These are phyloP conservation scores for Erucastrum elatum DNA, from an alignment of 345 rosid genomes.

Conservation along the genomic window DNA sequence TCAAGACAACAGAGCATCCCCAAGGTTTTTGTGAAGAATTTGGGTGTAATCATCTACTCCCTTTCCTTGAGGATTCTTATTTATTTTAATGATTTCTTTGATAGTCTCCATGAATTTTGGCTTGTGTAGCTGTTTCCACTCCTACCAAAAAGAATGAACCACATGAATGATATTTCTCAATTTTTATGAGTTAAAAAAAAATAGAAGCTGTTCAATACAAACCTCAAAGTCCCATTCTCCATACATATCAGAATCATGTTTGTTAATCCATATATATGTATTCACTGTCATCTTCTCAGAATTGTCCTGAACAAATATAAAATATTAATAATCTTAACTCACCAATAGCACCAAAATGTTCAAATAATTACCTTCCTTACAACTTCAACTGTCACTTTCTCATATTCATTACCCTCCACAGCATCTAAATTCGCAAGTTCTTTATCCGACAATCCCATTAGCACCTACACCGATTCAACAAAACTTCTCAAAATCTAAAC, in stretches of 20 bases:
- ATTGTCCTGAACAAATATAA: slow-evolving; percentile 46
- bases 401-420: not conserved
- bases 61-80: slow-evolving; percentile 60
- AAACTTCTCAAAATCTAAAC: not conserved
- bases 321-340: not conserved
- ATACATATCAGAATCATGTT: slow-evolving; percentile 60
- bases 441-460: slow-evolving; percentile 57
- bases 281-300: slow-evolving; percentile 50
- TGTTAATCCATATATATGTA: slow-evolving; percentile 65
- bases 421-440: slow-evolving; percentile 49
- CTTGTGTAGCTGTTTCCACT: slow-evolving; percentile 57
- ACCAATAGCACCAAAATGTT: too few species aligned
- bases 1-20: slow-evolving; percentile 9
- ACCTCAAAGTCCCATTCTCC: slow-evolving; percentile 97
- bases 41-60: slow-evolving; percentile 39
- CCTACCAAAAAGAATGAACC: slow-evolving; percentile 39
- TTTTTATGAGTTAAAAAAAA: not conserved
- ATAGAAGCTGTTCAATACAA: not conserved
- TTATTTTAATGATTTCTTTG: slow-evolving; percentile 47
- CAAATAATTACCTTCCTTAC: slow-evolving; percentile 41
- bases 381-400: slow-evolving; percentile 43
- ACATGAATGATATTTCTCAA: not conserved
- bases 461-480: slow-evolving; percentile 44
- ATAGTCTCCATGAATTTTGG: slow-evolving; percentile 55
- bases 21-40: not conserved